A percentile compares a stretch with the other conserved stretches of the same genome.
Evolutionary conservation across 225 moss, liverwort and hornwort genomes (phyloP).

Genomic region (Straminergon stramineum): DNA sequence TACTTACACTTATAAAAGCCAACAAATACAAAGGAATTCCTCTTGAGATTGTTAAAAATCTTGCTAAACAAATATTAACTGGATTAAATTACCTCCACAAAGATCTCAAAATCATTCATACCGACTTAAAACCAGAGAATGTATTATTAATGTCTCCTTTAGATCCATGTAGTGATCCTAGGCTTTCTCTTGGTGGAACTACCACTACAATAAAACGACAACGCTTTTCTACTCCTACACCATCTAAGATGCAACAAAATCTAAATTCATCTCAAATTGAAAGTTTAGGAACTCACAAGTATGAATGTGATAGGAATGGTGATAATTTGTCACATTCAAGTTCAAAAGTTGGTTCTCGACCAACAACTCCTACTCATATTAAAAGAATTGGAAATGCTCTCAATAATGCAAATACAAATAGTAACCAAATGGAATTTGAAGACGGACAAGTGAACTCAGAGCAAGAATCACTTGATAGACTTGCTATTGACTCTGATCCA

Average conservation of each 20-base stretch:
- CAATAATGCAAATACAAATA: background rate
- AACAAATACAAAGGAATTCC: constrained; percentile 66
- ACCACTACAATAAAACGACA: background rate
- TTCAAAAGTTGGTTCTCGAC: constrained; percentile 1
- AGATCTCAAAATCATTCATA: constrained; percentile 71
- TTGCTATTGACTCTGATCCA: constrained; percentile 30
- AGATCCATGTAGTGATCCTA: constrained; percentile 1
- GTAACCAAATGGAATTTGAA: background rate
- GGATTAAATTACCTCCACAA: constrained; percentile 64
- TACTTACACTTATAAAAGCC: constrained; percentile 61
- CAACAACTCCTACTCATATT: background rate
- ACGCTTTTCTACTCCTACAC: background rate
- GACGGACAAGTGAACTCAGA: background rate
- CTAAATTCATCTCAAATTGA: background rate
- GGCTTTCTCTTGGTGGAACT: background rate
- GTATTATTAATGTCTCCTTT: constrained; percentile 46
- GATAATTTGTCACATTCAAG: background rate
- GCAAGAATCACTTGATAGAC: constrained; percentile 14
- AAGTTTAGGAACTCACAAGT: background rate
- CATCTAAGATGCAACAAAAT: background rate
- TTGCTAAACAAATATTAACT: constrained; percentile 54
- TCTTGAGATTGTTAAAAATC: constrained; percentile 38
- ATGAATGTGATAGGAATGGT: background rate
- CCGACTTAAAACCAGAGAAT: constrained; percentile 73
- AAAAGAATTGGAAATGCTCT: background rate